Conservation (phyloP, 306 rosid species). For the Mimosa bimucronata region DNA sequence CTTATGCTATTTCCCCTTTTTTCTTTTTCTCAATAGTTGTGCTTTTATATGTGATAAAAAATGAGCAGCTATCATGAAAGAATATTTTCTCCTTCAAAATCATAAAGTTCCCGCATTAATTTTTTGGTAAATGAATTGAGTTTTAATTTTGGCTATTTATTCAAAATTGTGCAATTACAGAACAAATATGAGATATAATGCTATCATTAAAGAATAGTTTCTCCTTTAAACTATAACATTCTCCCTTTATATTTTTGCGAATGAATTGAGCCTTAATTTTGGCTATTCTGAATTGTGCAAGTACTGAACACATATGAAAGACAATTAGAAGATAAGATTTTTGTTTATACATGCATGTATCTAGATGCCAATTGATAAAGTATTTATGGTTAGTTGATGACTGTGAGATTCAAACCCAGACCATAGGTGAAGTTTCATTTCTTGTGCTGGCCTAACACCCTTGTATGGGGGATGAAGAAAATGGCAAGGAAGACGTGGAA, state of each 20-base stretch:
- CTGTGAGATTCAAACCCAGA: background rate
- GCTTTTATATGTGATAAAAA: background rate
- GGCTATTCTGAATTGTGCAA: background rate
- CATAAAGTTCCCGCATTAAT: background rate
- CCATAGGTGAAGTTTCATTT: background rate
- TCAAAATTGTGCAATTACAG: background rate
- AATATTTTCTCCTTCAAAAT: background rate
- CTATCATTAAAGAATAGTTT: background rate
- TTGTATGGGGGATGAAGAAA: background rate
- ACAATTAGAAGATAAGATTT: background rate
- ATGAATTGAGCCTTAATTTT: background rate
- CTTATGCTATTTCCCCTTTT: background rate
- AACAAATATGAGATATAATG: too few species aligned
- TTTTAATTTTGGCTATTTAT: background rate
- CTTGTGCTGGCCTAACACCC: background rate
- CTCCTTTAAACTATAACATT: background rate
- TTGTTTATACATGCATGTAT: background rate
- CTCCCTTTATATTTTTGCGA: background rate
- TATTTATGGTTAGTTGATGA: slow-evolving; percentile 6
- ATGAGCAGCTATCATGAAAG: background rate
- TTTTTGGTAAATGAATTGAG: background rate
- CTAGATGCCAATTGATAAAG: background rate
- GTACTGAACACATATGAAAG: background rate
- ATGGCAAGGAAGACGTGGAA: background rate
- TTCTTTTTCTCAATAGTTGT: background rate